Evolutionary conservation across 2,329 filamentous ascomycete genomes (phyloP), one percentile per base, ranked within the genome.

Genomic region (Xylariaceae sp.): DNA sequence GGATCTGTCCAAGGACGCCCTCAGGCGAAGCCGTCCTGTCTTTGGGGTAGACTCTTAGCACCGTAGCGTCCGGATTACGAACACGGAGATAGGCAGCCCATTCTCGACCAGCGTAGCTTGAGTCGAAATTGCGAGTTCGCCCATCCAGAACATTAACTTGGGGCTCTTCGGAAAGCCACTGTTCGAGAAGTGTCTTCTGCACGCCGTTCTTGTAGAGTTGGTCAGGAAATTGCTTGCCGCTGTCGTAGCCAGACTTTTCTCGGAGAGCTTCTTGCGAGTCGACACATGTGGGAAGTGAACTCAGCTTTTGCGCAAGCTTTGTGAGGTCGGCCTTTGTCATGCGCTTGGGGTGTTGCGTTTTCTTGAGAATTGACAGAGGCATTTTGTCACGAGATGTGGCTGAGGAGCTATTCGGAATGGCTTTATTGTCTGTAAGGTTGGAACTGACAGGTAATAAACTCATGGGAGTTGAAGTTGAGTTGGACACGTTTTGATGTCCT

Each of bases 61-160:
- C 47, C 7, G 53, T 12, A 4, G 54, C 53, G 6, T 33, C 19
- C 1, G 49, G 48, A 10, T 41, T 38, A 12, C 54, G 49, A 18
- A 52, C 60, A 3, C 56, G 56, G 2, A 58, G 46, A 40, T 36
- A 55, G n/a, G 48, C 54, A 5, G 60, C 60, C 44, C 54, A 60
- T 22, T 60, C 58, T 2, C 50, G 39, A 6, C 55, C 58, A 10
- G 48, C 53, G n/a, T 46, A 34, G 3, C 53, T 42, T 2, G 58
- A 48, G 1, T 41, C 19, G 42, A 56, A 54, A 9, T 53, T 47
- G 4, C 43, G 28, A 6, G 40, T 9, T 5, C 49, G 6, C n/a
- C 31, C 49, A 31, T 47, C 10, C 14, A 60, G 50, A 9, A 52
- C 54, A n/a, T 56, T 46, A 6, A 51, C 47, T 11, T 43, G 38